These are phyloP conservation scores for Rhizoclosmatium sp. DNA, from an alignment of 192 early-diverging fungal genomes.

Conservation along the genomic window DNA sequence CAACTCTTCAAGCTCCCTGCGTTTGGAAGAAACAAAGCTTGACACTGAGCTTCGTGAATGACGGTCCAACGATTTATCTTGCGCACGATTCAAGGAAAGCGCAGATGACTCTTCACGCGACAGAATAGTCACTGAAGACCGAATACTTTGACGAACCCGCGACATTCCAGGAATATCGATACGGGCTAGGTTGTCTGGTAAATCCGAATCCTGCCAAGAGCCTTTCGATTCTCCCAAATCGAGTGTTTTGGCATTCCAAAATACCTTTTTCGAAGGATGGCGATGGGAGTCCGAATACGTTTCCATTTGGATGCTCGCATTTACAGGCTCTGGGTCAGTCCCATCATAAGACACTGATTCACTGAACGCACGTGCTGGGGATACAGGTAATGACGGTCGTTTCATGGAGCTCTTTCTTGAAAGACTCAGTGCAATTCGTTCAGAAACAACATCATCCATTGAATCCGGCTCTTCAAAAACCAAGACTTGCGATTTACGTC, in stretches of 20 bases:
- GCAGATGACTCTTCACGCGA: not conserved
- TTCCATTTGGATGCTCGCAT: not conserved
- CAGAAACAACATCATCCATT: not conserved
- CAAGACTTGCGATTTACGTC: not conserved
- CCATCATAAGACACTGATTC: not conserved
- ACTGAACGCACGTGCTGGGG: not conserved
- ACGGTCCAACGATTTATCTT: not conserved
- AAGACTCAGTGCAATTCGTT: not conserved
- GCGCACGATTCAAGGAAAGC: not conserved
- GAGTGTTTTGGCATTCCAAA: not conserved
- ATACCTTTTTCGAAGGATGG: not conserved
- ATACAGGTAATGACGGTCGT: not conserved
- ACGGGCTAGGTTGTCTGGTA: not conserved
- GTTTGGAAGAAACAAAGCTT: not conserved
- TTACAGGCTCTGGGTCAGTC: not conserved
- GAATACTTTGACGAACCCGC: not conserved
- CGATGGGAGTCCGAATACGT: not conserved
- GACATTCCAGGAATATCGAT: constrained; percentile 13
- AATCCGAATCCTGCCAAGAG: not conserved
- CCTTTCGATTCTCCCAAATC: constrained; percentile 2
- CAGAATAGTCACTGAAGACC: not conserved
- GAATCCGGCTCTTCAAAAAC: not conserved
- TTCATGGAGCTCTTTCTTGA: not conserved
- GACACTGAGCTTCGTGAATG: not conserved
- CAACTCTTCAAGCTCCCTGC: constrained; percentile 1